phyloP scores from a whole-genome alignment of 257 asterid species.

The Ilex aquifolium region DNA sequence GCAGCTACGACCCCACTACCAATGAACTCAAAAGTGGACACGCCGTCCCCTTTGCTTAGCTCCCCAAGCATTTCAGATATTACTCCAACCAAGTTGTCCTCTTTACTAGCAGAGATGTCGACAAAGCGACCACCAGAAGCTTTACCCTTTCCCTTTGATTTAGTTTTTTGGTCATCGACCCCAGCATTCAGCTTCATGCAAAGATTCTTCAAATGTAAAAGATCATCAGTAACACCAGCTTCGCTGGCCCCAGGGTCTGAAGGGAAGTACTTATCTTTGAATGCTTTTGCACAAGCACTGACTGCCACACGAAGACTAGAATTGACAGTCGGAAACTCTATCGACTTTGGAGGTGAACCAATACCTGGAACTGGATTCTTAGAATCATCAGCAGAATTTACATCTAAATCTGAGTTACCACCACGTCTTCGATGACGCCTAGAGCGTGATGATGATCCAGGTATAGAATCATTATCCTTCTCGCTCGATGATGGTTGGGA shows the following conservation, averaged over 20 bases:
- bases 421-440: slow-evolving; percentile 78
- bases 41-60: slow-evolving; percentile 87
- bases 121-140: slow-evolving; percentile 38
- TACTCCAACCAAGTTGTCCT: slow-evolving; percentile 60
- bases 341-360: slow-evolving; percentile 49
- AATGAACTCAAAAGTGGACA: slow-evolving; percentile 90
- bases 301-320: slow-evolving; percentile 67
- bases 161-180: slow-evolving; percentile 54
- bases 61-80: slow-evolving; percentile 74
- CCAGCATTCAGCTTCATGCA: slow-evolving; percentile 63
- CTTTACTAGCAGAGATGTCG: slow-evolving; percentile 54
- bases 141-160: slow-evolving; percentile 82
- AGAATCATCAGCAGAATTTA: slow-evolving; percentile 44
- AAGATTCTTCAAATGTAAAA: slow-evolving; percentile 75
- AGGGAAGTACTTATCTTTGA: slow-evolving; percentile 81
- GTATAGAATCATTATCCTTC: slow-evolving; percentile 68
- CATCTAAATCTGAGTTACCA: slow-evolving; percentile 51
- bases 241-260: slow-evolving; percentile 64
- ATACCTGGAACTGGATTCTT: slow-evolving; percentile 35
- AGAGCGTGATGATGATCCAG: slow-evolving; percentile 74
- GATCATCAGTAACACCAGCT: slow-evolving; percentile 74
- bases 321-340: slow-evolving; percentile 49
- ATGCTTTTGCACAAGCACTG: slow-evolving; percentile 73
- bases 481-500: slow-evolving; percentile 54
- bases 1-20: slow-evolving; percentile 92